A percentile compares a stretch with the other conserved stretches of the same genome.
These are phyloP conservation scores for Entophlyctis helioformis DNA, from an alignment of 192 early-diverging fungal genomes.

Conservation along the genomic window DNA sequence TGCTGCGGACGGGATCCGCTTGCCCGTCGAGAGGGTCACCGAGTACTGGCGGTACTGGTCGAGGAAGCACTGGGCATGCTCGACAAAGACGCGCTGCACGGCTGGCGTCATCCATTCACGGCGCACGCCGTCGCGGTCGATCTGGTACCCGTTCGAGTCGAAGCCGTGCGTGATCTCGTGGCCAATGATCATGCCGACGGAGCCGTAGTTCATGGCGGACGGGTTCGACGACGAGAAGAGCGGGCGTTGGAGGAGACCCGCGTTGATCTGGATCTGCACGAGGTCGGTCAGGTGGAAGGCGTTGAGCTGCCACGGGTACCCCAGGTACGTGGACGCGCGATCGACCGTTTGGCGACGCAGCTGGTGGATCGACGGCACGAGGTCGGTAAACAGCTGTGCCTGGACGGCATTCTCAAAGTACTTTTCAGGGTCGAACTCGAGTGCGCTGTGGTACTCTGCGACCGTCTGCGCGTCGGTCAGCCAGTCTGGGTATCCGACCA, in stretches of 20 bases:
- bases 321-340: conserved; percentile 21
- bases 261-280: conserved; percentile 33
- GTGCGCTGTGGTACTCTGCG: conserved; percentile 33
- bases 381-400: conserved; percentile 23
- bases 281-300: conserved; percentile 21
- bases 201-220: conserved; percentile 53
- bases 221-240: conserved; percentile 45
- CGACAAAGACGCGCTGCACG: conserved; percentile 25
- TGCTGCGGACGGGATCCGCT: conserved; percentile 34
- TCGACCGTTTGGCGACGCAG: background rate
- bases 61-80: conserved; percentile 46
- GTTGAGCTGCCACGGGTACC: conserved; percentile 28
- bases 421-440: conserved; percentile 24
- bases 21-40: conserved; percentile 27
- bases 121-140: conserved; percentile 38
- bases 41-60: conserved; percentile 49
- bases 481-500: conserved; percentile 52
- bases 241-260: conserved; percentile 52
- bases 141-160: conserved; percentile 44
- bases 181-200: conserved; percentile 55
- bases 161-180: conserved; percentile 72
- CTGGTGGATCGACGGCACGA: conserved; percentile 21
- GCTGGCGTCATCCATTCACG: conserved; percentile 28
- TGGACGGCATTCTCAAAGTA: conserved; percentile 55
- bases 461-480: conserved; percentile 43